A percentile compares a stretch with the other conserved stretches of the same genome.
These are phyloP conservation scores for Plasmodium fragile DNA, from an alignment of 169 alveolate genomes.

Conservation along the genomic window DNA sequence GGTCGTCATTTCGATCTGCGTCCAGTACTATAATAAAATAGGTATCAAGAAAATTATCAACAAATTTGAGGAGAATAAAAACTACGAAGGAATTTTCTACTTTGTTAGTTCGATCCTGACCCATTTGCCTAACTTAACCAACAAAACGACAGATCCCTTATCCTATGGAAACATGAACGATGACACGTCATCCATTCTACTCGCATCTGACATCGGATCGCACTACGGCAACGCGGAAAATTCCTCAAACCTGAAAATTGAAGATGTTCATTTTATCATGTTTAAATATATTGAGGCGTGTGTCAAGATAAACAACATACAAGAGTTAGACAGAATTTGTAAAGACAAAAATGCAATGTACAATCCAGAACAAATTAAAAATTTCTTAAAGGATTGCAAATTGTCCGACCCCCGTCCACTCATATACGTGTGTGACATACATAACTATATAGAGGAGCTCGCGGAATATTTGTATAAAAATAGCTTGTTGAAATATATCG, in stretches of 20 bases:
- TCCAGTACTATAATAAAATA: constrained; percentile 79
- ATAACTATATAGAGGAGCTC: constrained; percentile 97
- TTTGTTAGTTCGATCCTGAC: constrained; percentile 69
- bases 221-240: constrained; percentile 68
- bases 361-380: constrained; percentile 97
- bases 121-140: constrained; percentile 49
- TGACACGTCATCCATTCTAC: constrained; percentile 75
- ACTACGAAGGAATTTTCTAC: constrained; percentile 75
- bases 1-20: constrained; percentile 78
- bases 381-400: constrained; percentile 95
- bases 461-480: constrained; percentile 97
- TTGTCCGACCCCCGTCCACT: constrained; percentile 98
- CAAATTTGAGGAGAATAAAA: constrained; percentile 77
- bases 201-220: constrained; percentile 74
- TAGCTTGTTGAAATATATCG: constrained; percentile 96
- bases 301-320: constrained; percentile 95
- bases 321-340: constrained; percentile 97
- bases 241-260: constrained; percentile 56
- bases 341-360: constrained; percentile 94
- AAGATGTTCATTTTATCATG: constrained; percentile 77
- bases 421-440: constrained; percentile 98
- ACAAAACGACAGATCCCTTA: neutral
- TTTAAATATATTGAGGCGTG: constrained; percentile 98
- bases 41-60: constrained; percentile 81
- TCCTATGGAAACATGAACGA: constrained; percentile 24